Conservation (phyloP, 2,329 filamentous ascomycete species). For the Passalora sequoiae region DNA sequence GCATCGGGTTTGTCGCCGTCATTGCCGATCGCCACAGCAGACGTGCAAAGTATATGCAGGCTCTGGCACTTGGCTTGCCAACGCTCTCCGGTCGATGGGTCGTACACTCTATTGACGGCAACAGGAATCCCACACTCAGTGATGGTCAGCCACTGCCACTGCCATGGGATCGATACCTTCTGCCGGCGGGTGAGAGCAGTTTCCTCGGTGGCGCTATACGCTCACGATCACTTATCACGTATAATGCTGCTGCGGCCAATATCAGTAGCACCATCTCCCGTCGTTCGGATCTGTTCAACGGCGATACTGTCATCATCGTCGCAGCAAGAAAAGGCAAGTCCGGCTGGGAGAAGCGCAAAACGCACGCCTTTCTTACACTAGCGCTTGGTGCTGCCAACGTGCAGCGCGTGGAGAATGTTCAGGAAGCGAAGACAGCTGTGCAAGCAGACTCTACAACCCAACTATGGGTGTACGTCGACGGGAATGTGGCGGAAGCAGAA, state of each 20-base stretch:
- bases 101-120: conserved; percentile 56
- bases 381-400: conserved; percentile 68
- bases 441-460: conserved; percentile 52
- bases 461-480: conserved; percentile 76
- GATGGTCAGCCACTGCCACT: conserved; percentile 53
- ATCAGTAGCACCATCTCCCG: conserved; percentile 54
- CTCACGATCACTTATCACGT: conserved; percentile 63
- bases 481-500: conserved; percentile 52
- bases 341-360: conserved; percentile 56
- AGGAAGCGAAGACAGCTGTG: conserved; percentile 59
- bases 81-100: conserved; percentile 82
- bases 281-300: conserved; percentile 33
- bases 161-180: conserved; percentile 74
- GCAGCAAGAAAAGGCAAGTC: conserved; percentile 54
- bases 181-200: conserved; percentile 75
- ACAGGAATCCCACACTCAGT: conserved; percentile 15
- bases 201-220: conserved; percentile 72
- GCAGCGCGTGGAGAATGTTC: conserved; percentile 58
- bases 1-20: conserved; percentile 72
- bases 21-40: conserved; percentile 82
- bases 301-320: conserved; percentile 70
- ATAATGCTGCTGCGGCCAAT: conserved; percentile 52
- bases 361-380: conserved; percentile 74
- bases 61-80: conserved; percentile 80
- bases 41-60: conserved; percentile 90